Percentiles rank a stretch among this genome's conserved stretches.
These are phyloP conservation scores for Hysterangium stoloniferum DNA, from an alignment of 768 basidiomycete genomes.

Conservation along the genomic window DNA sequence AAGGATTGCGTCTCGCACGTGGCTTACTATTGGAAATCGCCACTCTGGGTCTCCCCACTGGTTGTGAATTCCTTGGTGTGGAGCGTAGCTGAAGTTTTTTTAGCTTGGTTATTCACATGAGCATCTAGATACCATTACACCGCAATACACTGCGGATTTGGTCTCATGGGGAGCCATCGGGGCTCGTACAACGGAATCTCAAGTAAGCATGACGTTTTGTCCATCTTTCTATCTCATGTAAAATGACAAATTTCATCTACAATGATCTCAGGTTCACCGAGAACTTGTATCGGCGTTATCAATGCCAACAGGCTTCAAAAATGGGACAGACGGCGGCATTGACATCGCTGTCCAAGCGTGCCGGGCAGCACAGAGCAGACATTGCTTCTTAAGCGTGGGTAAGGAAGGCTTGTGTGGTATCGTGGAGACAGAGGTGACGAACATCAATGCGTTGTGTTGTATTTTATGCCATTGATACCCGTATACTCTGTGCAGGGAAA, in stretches of 20 bases:
- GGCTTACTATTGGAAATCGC: slow-evolving; percentile 82
- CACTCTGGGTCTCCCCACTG: slow-evolving; percentile 84
- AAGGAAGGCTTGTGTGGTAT: slow-evolving; percentile 94
- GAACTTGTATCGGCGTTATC: slow-evolving; percentile 83
- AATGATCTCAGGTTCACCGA: slow-evolving; percentile 75
- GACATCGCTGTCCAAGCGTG: slow-evolving; percentile 94
- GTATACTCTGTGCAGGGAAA: slow-evolving; percentile 51
- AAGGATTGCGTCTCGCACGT: slow-evolving; percentile 84
- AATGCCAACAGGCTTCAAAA: slow-evolving; percentile 98
- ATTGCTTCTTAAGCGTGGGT: slow-evolving; percentile 95
- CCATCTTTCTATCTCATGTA: not conserved
- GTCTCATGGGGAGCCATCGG: slow-evolving; percentile 97
- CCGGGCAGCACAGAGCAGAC: slow-evolving; percentile 80
- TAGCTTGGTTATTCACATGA: not conserved
- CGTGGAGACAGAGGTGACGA: slow-evolving; percentile 78
- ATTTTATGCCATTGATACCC: not conserved
- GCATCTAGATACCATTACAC: slow-evolving; percentile 47
- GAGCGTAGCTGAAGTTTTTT: not conserved
- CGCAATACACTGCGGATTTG: slow-evolving; percentile 90
- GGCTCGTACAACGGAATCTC: slow-evolving; percentile 82
- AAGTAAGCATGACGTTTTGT: slow-evolving; percentile 4
- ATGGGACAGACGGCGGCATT: slow-evolving; percentile 90
- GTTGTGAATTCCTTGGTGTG: slow-evolving; percentile 83
- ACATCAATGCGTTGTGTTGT: not conserved
- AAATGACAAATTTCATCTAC: too few species aligned